A percentile compares a stretch with the other conserved stretches of the same genome.
These are phyloP conservation scores for Curvularia spicifera DNA, from an alignment of 2,329 filamentous ascomycete genomes.

Conservation along the genomic window DNA sequence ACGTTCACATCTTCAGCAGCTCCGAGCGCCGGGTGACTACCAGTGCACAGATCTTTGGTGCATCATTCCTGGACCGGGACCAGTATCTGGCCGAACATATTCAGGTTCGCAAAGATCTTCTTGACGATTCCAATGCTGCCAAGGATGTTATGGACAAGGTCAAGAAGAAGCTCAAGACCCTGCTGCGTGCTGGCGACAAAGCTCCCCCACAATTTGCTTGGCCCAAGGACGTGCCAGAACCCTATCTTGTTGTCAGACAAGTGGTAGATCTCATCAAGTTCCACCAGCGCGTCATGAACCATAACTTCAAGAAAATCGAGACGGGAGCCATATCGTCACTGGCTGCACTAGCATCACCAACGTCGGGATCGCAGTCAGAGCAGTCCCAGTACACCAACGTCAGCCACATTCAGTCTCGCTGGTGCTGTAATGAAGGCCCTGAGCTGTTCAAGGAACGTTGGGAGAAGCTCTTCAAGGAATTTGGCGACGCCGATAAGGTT, in stretches of 20 bases:
- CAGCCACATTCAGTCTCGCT: constrained; percentile 76
- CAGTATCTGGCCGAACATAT: constrained; percentile 87
- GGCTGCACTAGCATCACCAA: constrained; percentile 48
- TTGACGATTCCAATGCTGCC: constrained; percentile 97
- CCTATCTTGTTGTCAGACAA: constrained; percentile 86
- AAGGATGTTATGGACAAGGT: constrained; percentile 99
- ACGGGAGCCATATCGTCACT: constrained; percentile 69
- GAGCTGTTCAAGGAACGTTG: constrained; percentile 95
- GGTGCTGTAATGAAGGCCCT: constrained; percentile 96
- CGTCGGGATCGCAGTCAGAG: constrained; percentile 45
- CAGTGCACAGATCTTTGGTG: constrained; percentile 94
- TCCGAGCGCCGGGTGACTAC: constrained; percentile 94
- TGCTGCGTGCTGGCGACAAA: constrained; percentile 89
- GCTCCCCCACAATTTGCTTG: constrained; percentile 97
- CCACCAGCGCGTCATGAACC: constrained; percentile 90
- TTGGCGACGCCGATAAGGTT: constrained; percentile 95
- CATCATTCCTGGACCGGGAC: constrained; percentile 85
- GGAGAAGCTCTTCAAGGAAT: constrained; percentile 98
- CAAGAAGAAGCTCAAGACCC: constrained; percentile 97
- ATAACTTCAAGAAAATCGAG: constrained; percentile 86
- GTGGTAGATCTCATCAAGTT: constrained; percentile 98
- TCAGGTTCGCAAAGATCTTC: constrained; percentile 86
- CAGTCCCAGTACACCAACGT: constrained; percentile 47
- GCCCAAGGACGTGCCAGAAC: constrained; percentile 92
- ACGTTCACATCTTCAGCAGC: constrained; percentile 94